Evolutionary conservation across 148 eudicot species (phyloP), one percentile per base, ranked within the genome.

Genomic region (Euryodendron excelsum): DNA sequence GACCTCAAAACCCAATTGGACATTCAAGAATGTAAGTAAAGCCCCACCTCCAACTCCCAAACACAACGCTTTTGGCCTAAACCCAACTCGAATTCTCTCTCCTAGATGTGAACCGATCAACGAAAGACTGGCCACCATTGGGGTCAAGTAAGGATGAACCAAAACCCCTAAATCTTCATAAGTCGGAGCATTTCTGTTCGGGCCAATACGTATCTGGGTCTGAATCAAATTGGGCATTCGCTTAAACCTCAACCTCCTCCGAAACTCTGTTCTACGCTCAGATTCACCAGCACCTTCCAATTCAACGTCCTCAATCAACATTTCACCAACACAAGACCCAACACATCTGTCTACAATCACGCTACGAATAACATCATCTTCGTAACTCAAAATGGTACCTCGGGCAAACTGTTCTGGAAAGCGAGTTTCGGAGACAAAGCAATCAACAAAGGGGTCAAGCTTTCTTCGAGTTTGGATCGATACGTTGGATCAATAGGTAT

Each of bases 1-100:
- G 34, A 96, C 95, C 80, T 92, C 87, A 50, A 96, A 88, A 58
- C 86, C 89, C 73, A 93, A 84, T 39, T 86, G 84, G 12, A 55
- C 18, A 44, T 77, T 48, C 78, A 96, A 78, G 73, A 93, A 93
- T 8, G 84, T 80, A 66, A 89, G 82, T 82, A 96, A 88, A 69
- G 94, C 91, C 17, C 99, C 98, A 77, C 99, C 99, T 31, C 99
- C 99, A 74, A 93, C 94, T 2, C 99, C 99, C 75, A 92, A 77
- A 77, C 99, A 96, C 84, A 90, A 79, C 0, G 90, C 92, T 72
- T 77, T 89, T 1, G 90, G 97, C 84, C 70, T 83, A 48, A 82
- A 66, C 73, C 85, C 84, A 5, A 78, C 71, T 20, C 74, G 80
- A 62, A 90, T 72, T 62, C 77, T 59, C 69, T 65, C 80, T 28